Conservation (phyloP, 257 asterid species). For the Plectranthus barbatus region DNA sequence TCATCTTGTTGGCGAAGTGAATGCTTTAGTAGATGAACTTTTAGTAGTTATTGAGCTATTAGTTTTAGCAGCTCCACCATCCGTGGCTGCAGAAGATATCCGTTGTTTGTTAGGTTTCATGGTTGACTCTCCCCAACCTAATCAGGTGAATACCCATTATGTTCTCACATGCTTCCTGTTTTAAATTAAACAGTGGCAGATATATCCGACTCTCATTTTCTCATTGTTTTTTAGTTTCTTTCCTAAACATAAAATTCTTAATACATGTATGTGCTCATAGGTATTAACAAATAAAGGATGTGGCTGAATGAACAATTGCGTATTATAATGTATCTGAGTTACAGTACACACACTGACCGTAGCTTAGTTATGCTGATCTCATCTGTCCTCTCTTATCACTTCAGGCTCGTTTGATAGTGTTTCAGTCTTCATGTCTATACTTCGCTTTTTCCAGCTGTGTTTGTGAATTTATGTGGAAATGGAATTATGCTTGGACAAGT, state of each 20-base stretch:
- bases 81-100: conserved; percentile 68
- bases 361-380: conserved; percentile 6
- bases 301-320: conserved; percentile 1
- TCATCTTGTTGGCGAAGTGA: conserved; percentile 89
- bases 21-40: conserved; percentile 96
- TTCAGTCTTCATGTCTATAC: not conserved
- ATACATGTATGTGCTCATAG: not conserved
- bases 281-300: not conserved
- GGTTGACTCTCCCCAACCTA: conserved; percentile 95
- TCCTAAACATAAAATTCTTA: not conserved
- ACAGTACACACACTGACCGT: not conserved
- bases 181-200: conserved; percentile 2
- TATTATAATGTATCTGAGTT: not conserved
- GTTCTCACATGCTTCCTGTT: not conserved
- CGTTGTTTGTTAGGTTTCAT: conserved; percentile 93
- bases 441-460: not conserved
- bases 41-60: conserved; percentile 88
- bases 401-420: not conserved
- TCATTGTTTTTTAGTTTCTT: not conserved
- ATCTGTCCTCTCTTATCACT: not conserved
- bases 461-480: not conserved
- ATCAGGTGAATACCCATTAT: conserved; percentile 56
- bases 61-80: conserved; percentile 84
- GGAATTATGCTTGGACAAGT: not conserved
- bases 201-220: not conserved